These are phyloP conservation scores for Yarrowia yakushimensis DNA, from an alignment of 805 yeast genomes.

Conservation along the genomic window DNA sequence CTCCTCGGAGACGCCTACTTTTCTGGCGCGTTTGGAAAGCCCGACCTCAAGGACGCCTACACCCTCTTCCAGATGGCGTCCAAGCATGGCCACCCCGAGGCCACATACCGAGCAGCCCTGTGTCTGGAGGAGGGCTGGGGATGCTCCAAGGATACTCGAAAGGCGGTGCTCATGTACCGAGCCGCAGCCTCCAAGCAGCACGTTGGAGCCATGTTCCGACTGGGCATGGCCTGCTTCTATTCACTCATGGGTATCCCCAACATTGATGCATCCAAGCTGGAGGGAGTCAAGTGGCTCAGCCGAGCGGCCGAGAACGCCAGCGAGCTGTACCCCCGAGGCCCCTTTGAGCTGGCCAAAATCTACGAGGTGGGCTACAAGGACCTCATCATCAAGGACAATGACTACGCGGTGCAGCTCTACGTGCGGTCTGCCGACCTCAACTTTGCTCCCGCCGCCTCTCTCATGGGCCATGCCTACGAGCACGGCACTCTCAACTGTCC, in stretches of 20 bases:
- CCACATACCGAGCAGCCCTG: conserved; percentile 85
- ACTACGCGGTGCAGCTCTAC: conserved; percentile 80
- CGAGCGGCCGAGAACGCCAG: conserved; percentile 83
- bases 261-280: conserved; percentile 66
- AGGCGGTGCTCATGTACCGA: conserved; percentile 76
- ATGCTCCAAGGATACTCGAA: conserved; percentile 79
- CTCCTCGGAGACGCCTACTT: conserved; percentile 85
- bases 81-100: conserved; percentile 87
- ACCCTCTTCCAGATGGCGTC: conserved; percentile 81
- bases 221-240: conserved; percentile 82
- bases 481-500: conserved; percentile 64
- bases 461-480: conserved; percentile 82
- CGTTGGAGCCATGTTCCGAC: conserved; percentile 93
- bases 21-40: conserved; percentile 77
- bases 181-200: conserved; percentile 89
- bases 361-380: conserved; percentile 82
- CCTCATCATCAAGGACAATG: conserved; percentile 75
- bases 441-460: conserved; percentile 72
- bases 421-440: conserved; percentile 87
- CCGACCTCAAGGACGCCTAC: conserved; percentile 75
- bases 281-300: conserved; percentile 89
- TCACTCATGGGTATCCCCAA: conserved; percentile 73
- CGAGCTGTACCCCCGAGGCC: conserved; percentile 87
- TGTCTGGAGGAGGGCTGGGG: conserved; percentile 96
- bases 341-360: conserved; percentile 84